phyloP scores from a whole-genome alignment of 371 early-diverging fungal genomes.

The Circinella umbellata region DNA sequence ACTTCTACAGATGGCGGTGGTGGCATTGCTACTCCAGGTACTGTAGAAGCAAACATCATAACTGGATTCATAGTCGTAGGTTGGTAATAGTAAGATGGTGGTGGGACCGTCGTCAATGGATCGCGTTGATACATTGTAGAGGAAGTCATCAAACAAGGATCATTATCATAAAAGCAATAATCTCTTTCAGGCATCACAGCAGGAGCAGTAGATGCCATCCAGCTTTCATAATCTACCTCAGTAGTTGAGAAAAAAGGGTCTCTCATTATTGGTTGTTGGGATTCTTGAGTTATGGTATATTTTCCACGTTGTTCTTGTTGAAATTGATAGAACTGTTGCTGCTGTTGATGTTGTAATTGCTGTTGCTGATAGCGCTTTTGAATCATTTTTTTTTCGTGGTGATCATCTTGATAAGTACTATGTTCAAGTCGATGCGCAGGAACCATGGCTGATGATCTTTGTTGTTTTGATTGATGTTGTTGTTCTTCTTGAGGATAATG shows the following conservation, averaged over 20 bases:
- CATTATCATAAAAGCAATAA: constrained; percentile 4
- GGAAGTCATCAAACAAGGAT: neutral
- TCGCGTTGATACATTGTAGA: constrained; percentile 8
- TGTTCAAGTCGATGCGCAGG: neutral
- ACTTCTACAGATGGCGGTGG: neutral
- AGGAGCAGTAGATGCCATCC: neutral
- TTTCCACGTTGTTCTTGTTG: constrained; percentile 1
- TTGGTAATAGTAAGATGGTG: constrained; percentile 7
- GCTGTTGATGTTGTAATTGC: neutral
- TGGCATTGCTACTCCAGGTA: neutral
- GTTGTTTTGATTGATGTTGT: neutral
- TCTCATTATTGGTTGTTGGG: neutral
- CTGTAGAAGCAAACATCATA: constrained; percentile 1
- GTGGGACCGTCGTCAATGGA: constrained; percentile 6
- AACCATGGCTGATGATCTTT: too few relatives aligned
- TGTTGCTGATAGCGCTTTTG: neutral
- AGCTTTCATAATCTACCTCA: neutral
- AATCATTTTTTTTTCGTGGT: too few relatives aligned
- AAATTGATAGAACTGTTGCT: neutral
- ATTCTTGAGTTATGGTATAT: neutral
- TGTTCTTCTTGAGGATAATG: constrained; percentile 1
- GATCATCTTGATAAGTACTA: neutral
- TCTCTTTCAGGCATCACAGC: neutral
- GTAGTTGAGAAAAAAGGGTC: neutral
- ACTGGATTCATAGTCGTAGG: constrained; percentile 8